These are phyloP conservation scores for Ogataea hybrid DNA, from an alignment of 1,139 yeast species.

Conservation along the genomic window DNA sequence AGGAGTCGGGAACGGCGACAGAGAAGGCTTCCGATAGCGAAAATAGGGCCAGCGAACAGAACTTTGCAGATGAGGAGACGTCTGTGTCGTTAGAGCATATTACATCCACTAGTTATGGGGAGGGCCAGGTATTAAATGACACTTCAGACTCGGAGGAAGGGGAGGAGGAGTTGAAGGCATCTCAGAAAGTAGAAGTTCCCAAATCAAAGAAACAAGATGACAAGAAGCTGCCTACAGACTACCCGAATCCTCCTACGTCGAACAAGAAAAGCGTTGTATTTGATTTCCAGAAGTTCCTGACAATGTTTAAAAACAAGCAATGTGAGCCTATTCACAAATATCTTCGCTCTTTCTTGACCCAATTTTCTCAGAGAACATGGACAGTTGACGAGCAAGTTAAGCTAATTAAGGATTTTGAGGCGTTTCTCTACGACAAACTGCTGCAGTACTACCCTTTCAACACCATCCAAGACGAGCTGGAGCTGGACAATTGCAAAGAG, in stretches of 20 bases:
- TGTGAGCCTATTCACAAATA: slow-evolving; percentile 93
- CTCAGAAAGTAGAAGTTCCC: not conserved
- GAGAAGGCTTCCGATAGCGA: too few species aligned
- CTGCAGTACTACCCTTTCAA: slow-evolving; percentile 70
- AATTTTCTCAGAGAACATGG: slow-evolving; percentile 73
- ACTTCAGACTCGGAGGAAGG: slow-evolving; percentile 15
- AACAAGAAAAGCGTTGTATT: slow-evolving; percentile 41
- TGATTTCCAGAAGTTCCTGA: slow-evolving; percentile 80
- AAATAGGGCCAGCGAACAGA: not conserved
- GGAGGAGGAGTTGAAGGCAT: too few species aligned
- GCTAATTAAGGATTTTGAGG: slow-evolving; percentile 69
- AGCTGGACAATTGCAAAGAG: slow-evolving; percentile 73
- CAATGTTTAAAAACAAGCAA: slow-evolving; percentile 64
- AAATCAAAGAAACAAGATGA: slow-evolving; percentile 3
- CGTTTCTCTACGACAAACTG: slow-evolving; percentile 68
- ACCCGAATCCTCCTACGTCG: slow-evolving; percentile 28
- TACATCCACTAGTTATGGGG: slow-evolving; percentile 25
- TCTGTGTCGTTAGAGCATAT: slow-evolving; percentile 17
- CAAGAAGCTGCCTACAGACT: slow-evolving; percentile 8
- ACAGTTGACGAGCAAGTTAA: slow-evolving; percentile 75
- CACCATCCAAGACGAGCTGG: slow-evolving; percentile 54
- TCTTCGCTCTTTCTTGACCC: slow-evolving; percentile 73
- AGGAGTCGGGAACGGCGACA: too few species aligned
- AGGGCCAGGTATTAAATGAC: slow-evolving; percentile 25
- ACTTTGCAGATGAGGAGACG: not conserved